Evolutionary conservation across 2,329 filamentous ascomycete species (phyloP).

Genomic region (Ramichloridium luteum): DNA sequence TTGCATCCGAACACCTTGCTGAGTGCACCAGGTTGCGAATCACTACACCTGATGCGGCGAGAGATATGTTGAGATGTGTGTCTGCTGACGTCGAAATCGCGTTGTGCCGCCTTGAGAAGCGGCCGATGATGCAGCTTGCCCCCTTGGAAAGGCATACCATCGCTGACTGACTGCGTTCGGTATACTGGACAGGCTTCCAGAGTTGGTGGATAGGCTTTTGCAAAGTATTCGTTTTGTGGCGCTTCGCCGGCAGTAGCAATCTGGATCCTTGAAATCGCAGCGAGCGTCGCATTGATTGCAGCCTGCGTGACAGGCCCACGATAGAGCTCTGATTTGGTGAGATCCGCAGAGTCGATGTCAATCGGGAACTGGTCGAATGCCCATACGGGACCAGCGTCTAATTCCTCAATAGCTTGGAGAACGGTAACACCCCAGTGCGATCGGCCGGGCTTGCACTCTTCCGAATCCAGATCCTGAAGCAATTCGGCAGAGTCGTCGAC

Average conservation of each 20-base stretch:
- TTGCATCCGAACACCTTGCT: constrained; percentile 27
- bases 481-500: constrained; percentile 22
- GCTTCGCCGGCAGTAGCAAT: constrained; percentile 13
- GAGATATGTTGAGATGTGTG: constrained; percentile 30
- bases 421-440: constrained; percentile 33
- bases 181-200: constrained; percentile 21
- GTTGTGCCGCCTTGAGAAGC: constrained; percentile 29
- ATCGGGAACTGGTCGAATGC: constrained; percentile 33
- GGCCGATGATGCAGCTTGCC: constrained; percentile 28
- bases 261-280: constrained; percentile 28
- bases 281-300: constrained; percentile 27
- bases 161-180: constrained; percentile 22
- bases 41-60: constrained; percentile 30
- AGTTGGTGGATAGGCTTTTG: constrained; percentile 6
- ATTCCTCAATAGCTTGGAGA: constrained; percentile 29
- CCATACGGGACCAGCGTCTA: constrained; percentile 35
- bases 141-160: constrained; percentile 28
- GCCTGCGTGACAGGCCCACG: constrained; percentile 29
- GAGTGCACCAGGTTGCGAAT: constrained; percentile 33
- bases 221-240: neutral
- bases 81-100: constrained; percentile 26
- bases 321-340: constrained; percentile 33
- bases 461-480: constrained; percentile 18
- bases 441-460: constrained; percentile 22
- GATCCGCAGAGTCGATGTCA: constrained; percentile 28